Evolutionary conservation across 208 protist genomes (phyloP).

Genomic region (Leishmania lainsoni): DNA sequence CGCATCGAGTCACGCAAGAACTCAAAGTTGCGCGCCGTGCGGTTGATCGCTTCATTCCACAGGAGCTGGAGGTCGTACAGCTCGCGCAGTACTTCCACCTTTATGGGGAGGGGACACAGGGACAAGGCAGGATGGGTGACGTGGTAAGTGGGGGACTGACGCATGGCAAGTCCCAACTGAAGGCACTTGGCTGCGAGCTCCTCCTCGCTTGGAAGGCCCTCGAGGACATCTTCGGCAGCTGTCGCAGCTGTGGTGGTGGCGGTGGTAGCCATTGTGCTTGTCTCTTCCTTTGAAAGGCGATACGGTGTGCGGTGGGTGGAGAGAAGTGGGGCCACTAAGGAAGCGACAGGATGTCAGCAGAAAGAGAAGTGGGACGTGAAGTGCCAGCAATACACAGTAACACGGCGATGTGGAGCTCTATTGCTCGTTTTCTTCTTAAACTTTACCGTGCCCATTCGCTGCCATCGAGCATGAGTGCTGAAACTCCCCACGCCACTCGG

Average conservation of each 20-base stretch:
- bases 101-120: conserved; percentile 59
- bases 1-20: conserved; percentile 62
- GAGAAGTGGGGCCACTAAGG: neutral
- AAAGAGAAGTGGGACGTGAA: neutral
- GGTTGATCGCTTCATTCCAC: conserved; percentile 87
- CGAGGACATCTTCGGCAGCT: neutral
- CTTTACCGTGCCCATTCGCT: too few relatives aligned
- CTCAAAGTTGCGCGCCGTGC: conserved; percentile 64
- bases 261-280: neutral
- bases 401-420: neutral
- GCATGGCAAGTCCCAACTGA: conserved; percentile 80
- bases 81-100: conserved; percentile 32
- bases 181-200: conserved; percentile 76
- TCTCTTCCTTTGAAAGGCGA: neutral
- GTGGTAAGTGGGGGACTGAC: conserved; percentile 29
- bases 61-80: conserved; percentile 56
- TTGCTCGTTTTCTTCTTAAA: too few relatives aligned
- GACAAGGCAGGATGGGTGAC: conserved; percentile 66
- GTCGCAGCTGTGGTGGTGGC: neutral
- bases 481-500: too few relatives aligned
- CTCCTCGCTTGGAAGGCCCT: conserved; percentile 46
- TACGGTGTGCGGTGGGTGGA: neutral
- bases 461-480: too few relatives aligned
- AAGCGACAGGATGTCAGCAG: neutral
- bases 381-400: neutral